Evolutionary conservation across 352 stramenopile genomes (phyloP), one percentile per base, ranked within the genome.

Genomic region (Sclerospora graminicola): DNA sequence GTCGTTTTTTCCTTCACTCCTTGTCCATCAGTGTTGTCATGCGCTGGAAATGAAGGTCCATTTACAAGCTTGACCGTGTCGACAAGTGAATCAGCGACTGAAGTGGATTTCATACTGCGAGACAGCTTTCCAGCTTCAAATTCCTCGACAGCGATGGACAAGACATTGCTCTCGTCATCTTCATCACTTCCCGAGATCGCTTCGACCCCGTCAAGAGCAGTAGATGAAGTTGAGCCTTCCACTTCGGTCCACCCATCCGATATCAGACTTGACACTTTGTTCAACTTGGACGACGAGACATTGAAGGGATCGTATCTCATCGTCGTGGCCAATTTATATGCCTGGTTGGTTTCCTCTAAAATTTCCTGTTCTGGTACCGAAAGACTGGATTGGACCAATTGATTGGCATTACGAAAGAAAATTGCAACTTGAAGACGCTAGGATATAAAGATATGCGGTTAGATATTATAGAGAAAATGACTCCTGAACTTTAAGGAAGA

Each of bases 381-480:
- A 5, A 90, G 51, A 11, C 69, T 65, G 6, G 48, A 62, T 7
- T 76, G 52, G 8, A 87, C 41, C 2, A 62, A 63, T 49, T 83
- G 51, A 42, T 81, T 79, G 6, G 69, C 61, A 40, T 84, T 67
- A 29, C 59, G 72, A 48, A 88, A 90, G 56, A 90, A 88, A 16
- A 77, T 79, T 21, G 75, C 64, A 8, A 78, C 63, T 56, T 88
- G 79, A 20, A 90, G 51, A 2, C 74, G 62, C 72, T 84, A 30
- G 18, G 14, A 11, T 13, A 29, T 13, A 29, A 30, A 35, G 16
- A 19, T 28, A 18, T 20, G 5, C 8, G 35, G 27, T 18, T 15
- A 42, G 4, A 29, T 9, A 21, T 3, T 31, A 0, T 9, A 32
- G 0, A 11, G 11, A 31, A 0, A n/a, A 15, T 9, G 20, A 41